Evolutionary conservation across 805 yeast species (phyloP), one percentile per base, ranked within the genome.

Genomic region (Babjeviella inositovora): DNA sequence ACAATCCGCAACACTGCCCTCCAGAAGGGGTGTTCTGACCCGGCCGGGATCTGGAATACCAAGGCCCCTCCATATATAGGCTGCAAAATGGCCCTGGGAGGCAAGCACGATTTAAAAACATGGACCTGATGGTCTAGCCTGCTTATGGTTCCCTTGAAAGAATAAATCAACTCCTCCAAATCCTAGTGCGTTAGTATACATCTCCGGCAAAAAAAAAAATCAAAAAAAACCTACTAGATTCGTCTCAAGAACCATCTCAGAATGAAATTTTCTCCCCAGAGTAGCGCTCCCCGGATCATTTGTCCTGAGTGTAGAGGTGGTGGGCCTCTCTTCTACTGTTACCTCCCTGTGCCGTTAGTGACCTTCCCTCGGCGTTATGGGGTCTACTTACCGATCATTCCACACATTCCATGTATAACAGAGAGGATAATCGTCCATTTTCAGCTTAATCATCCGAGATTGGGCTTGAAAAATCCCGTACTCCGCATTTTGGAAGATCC

Each of bases 381-480:
- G 25, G 7, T 17, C 12, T n/a, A 26, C 29, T 15, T 22, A 32
- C 36, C 6, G 13, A n/a, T 27, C 19, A 11, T 6, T 15, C 37
- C 37, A 33, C 10, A 22, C 13, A 5, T 19, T n/a, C 37, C 37
- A 33, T 3, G 10, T 16, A 14, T 11, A 15, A 5, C 8, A 3
- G 5, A 29, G 11, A 8, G 21, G 17, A 18, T 22, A 27, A 8
- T 24, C 24, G n/a, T n/a, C 15, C 5, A 11, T 8, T n/a, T 20
- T 17, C 7, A 11, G 5, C 14, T 17, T 23, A 2, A 15, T 5
- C 18, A 28, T 13, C 3, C 20, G 15, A 13, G 13, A 13, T 12
- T 25, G 28, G 7, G n/a, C 17, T 8, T 12, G n/a, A 17, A 23
- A 27, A 3, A 18, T 8, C 8, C 21, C 23, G 9, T 11, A 11